phyloP scores from a whole-genome alignment of 78 protist genomes.

The Guillardia theta region DNA sequence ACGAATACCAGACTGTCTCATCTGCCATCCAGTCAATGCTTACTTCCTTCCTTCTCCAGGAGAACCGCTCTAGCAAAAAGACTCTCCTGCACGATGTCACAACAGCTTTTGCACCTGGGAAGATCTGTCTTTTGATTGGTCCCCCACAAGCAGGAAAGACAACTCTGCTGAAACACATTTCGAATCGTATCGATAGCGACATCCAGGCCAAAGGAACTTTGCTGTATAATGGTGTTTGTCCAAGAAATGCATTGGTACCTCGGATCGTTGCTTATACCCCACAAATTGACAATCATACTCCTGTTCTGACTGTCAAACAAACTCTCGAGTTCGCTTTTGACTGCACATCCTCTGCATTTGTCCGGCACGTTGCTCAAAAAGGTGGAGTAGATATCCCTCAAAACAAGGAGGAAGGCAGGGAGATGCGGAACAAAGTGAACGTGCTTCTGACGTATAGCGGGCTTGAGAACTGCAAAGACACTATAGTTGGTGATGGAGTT shows the following conservation, averaged over 20 bases:
- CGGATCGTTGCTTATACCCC: neutral
- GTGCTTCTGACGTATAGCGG: neutral
- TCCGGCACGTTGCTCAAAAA: no score
- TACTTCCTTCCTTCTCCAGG: no score
- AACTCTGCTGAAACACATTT: neutral
- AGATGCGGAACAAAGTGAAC: neutral
- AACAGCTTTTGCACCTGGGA: neutral
- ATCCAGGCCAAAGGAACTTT: neutral
- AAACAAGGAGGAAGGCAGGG: no score
- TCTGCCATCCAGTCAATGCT: no score
- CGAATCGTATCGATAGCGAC: neutral
- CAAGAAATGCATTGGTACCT: neutral
- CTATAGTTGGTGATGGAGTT: neutral
- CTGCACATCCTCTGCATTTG: neutral
- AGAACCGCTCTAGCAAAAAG: neutral
- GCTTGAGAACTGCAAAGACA: neutral
- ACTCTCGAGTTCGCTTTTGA: neutral
- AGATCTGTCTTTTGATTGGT: neutral
- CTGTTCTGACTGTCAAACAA: neutral
- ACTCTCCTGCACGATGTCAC: neutral
- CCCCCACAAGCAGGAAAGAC: neutral
- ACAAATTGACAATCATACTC: neutral
- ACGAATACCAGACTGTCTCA: no score
- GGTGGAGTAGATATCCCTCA: neutral
- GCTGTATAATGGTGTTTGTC: neutral